Conservation (phyloP, 2,329 filamentous ascomycete genomes). For the Aschersonia sp. region DNA sequence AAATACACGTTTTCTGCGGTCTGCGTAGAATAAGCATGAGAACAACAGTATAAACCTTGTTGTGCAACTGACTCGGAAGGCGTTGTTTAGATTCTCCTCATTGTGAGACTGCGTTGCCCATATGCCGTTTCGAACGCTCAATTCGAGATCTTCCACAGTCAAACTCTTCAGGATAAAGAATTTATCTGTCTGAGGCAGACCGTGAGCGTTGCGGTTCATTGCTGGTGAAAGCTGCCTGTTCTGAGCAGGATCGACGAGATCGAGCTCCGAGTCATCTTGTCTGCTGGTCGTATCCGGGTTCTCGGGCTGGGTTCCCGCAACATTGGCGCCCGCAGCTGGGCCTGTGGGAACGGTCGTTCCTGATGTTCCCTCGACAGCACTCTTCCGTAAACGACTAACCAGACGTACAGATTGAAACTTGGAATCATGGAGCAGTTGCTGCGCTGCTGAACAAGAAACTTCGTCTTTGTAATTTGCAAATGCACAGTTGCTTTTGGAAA, state of each 20-base stretch:
- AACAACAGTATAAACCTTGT: background rate
- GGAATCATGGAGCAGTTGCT: slow-evolving; percentile 79
- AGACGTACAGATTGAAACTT: slow-evolving; percentile 74
- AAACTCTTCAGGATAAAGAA: slow-evolving; percentile 92
- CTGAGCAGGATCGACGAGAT: background rate
- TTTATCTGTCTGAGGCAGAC: slow-evolving; percentile 4
- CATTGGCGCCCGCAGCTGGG: slow-evolving; percentile 24
- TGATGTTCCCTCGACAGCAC: slow-evolving; percentile 27
- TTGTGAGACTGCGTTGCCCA: slow-evolving; percentile 96
- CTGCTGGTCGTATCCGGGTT: background rate
- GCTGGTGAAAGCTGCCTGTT: background rate
- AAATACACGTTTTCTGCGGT: slow-evolving; percentile 72
- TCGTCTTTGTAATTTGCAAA: slow-evolving; percentile 93
- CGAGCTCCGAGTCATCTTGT: slow-evolving; percentile 3
- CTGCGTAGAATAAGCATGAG: slow-evolving; percentile 25
- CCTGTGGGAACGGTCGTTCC: slow-evolving; percentile 39
- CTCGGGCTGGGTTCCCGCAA: slow-evolving; percentile 1
- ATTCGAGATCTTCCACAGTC: slow-evolving; percentile 76
- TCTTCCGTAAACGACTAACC: slow-evolving; percentile 66
- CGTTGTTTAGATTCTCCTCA: slow-evolving; percentile 67
- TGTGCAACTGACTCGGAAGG: slow-evolving; percentile 52
- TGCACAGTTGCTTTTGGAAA: slow-evolving; percentile 92
- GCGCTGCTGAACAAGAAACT: slow-evolving; percentile 56
- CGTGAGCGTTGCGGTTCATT: slow-evolving; percentile 1
- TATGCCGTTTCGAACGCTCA: slow-evolving; percentile 73